Evolutionary conservation across 371 early-diverging fungal genomes (phyloP), one percentile per base, ranked within the genome.

Genomic region (Mucor racemosus): DNA sequence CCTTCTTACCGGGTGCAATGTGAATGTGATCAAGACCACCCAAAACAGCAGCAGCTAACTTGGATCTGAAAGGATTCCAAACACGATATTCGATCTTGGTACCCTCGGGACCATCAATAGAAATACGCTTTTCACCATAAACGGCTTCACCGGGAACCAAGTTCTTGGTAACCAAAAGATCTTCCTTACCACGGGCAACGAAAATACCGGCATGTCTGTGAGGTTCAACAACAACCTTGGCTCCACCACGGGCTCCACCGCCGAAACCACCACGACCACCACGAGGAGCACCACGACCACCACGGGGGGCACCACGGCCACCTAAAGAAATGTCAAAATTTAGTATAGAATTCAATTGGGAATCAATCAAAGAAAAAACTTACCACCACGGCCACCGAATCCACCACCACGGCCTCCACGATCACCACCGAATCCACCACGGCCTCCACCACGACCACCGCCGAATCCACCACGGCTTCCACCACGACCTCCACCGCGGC

Each of bases 1-100:
- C 99, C 88, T 99, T 99, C 79, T 92, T 91, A 69, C 99, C 99
- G 21, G 99, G 99, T 36, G 89, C 91, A 80, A 99, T 96, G 82
- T 95, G 92, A 70, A 99, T 92, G 81, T 98, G 85, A 78, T 99
- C 99, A 60, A 99, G 84, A 87, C 99, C 99, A 81, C 99, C 98
- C n/a, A 99, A 89, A 64, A 99, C 94, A 80, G 99, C 99, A 71
- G 99, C 99, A 64, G 99, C 99, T 42, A 99, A 81, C 93, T 99
- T 99, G 75, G 97, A 97, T 83, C 99, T 93, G 94, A 99, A 99
- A 65, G 98, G 99, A 87, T 99, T 99, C 99, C 99, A 99, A 60
- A 99, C 97, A 75, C 99, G 91, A 87, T 99, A 99, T 88, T 99
- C 99, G 55, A 93, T 91, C 89, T 99, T 99, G 78, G 94, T 90